Conservation (phyloP, 441 rosid genomes). For the Jatropha podagrica region DNA sequence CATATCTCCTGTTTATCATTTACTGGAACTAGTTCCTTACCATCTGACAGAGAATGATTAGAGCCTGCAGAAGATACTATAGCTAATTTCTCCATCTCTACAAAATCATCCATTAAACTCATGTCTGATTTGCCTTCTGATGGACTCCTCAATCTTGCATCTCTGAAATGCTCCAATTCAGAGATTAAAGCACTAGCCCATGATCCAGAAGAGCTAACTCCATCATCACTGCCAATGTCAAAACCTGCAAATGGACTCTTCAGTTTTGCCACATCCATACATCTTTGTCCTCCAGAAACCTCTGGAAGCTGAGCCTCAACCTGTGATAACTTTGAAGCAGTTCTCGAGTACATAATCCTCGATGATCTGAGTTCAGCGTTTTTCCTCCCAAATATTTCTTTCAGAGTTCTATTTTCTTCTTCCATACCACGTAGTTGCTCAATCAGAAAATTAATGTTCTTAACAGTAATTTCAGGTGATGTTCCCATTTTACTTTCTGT, state of each 20-base stretch:
- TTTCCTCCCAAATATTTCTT: conserved; percentile 79
- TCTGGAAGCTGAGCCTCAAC: conserved; percentile 57
- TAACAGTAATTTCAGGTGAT: conserved; percentile 38
- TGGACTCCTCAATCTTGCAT: conserved; percentile 30
- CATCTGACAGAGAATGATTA: conserved; percentile 17
- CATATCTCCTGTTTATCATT: conserved; percentile 27
- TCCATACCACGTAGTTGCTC: conserved; percentile 76
- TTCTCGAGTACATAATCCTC: conserved; percentile 62
- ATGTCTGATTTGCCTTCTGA: conserved; percentile 41
- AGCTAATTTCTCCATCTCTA: conserved; percentile 94
- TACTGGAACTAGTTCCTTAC: conserved; percentile 34
- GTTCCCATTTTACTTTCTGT: conserved; percentile 33
- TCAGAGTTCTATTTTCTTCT: conserved; percentile 84
- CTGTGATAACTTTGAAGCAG: conserved; percentile 65
- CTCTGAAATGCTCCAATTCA: conserved; percentile 47
- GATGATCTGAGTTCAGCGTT: conserved; percentile 79
- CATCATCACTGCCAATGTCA: conserved; percentile 69
- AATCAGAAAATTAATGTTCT: conserved; percentile 43
- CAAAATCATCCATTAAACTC: conserved; percentile 93
- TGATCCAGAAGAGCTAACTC: conserved; percentile 60
- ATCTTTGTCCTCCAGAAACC: conserved; percentile 40
- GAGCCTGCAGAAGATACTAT: conserved; percentile 36
- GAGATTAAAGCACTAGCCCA: conserved; percentile 60
- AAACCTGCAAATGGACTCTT: conserved; percentile 33
- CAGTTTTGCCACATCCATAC: conserved; percentile 38